A percentile compares a stretch with the other conserved stretches of the same genome.
Conservation (phyloP, 352 stramenopile species). For the Thalassiosira mediterranea region DNA sequence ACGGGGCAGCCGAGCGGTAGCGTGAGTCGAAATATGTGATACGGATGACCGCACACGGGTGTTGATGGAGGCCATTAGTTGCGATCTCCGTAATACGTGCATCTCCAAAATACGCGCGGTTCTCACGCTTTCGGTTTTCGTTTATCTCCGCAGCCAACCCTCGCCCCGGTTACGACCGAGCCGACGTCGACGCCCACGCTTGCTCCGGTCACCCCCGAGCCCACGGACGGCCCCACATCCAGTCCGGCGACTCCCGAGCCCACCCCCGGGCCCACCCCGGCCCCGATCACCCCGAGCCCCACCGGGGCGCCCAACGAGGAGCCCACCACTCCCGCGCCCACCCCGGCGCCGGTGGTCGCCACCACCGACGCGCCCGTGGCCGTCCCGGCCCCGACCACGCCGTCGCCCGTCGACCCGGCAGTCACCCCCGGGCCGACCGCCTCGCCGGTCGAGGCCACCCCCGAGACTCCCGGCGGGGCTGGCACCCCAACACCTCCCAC, state of each 20-base stretch:
- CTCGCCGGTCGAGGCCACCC: background rate
- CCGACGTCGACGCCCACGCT: conserved; percentile 8
- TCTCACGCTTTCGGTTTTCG: no score
- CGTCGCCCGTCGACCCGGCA: background rate
- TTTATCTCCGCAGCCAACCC: conserved; percentile 9
- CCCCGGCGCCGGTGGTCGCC: background rate
- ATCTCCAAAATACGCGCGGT: no score
- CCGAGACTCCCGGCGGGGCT: background rate
- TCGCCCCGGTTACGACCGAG: background rate
- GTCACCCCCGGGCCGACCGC: background rate
- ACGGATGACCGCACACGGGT: no score
- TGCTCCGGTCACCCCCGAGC: conserved; percentile 10
- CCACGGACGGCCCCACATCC: background rate
- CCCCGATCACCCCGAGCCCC: background rate
- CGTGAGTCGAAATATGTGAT: no score
- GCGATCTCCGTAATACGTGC: no score
- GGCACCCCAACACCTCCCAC: background rate
- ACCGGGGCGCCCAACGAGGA: background rate
- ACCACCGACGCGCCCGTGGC: background rate
- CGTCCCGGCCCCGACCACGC: background rate
- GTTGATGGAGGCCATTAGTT: no score
- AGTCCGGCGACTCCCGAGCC: conserved; percentile 5
- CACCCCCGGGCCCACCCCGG: background rate
- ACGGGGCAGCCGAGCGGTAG: background rate
- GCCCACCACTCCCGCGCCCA: conserved; percentile 19